phyloP scores from a whole-genome alignment of 2,329 filamentous ascomycete genomes.

The Botryotinia narcissicola region DNA sequence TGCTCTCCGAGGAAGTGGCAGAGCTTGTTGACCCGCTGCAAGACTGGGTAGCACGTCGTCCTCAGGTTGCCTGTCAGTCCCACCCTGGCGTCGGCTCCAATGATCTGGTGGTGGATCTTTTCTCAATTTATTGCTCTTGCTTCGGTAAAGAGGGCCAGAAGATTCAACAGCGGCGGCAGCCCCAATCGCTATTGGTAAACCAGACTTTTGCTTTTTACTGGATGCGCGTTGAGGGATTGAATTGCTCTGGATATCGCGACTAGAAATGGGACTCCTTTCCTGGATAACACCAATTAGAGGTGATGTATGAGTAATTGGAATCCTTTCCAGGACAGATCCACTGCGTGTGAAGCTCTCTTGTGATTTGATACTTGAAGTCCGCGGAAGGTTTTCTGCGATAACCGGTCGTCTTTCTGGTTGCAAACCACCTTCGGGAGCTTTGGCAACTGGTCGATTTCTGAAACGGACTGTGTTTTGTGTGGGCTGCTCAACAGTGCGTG shows the following conservation, averaged over 20 bases:
- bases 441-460: constrained; percentile 35
- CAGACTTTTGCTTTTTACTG: constrained; percentile 60
- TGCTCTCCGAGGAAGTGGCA: neutral
- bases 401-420: constrained; percentile 30
- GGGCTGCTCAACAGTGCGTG: constrained; percentile 32
- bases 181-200: constrained; percentile 36
- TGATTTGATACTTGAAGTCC: constrained; percentile 39
- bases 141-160: constrained; percentile 44
- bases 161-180: constrained; percentile 23
- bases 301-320: constrained; percentile 25
- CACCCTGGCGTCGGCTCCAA: constrained; percentile 45
- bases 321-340: constrained; percentile 35
- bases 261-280: constrained; percentile 17
- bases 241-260: neutral
- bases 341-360: constrained; percentile 40
- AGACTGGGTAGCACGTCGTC: constrained; percentile 20
- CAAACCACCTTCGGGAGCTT: constrained; percentile 26
- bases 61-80: constrained; percentile 44
- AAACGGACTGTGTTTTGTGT: constrained; percentile 37
- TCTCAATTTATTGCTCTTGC: constrained; percentile 56
- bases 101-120: constrained; percentile 57
- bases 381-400: constrained; percentile 37
- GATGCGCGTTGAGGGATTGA: constrained; percentile 48
- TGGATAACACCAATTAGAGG: constrained; percentile 17
- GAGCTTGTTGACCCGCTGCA: neutral